phyloP scores from a whole-genome alignment of 768 basidiomycete species.

The Xerocomus spinulosus region DNA sequence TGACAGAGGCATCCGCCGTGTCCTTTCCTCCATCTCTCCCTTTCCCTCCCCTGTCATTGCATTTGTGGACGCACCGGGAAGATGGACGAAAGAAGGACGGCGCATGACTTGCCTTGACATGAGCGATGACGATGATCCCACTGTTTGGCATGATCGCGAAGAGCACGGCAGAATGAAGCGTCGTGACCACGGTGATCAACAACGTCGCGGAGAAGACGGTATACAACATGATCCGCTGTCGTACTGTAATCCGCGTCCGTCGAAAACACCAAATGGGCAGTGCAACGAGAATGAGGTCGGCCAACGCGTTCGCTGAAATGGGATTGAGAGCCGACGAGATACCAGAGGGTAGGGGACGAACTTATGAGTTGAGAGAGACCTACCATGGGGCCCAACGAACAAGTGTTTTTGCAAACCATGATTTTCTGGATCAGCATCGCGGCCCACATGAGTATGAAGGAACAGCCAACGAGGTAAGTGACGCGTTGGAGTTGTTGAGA shows the following conservation, averaged over 20 bases:
- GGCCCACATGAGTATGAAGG: constrained; percentile 24
- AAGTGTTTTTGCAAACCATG: constrained; percentile 5
- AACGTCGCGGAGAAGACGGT: constrained; percentile 18
- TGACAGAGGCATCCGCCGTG: no score
- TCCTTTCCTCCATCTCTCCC: no score
- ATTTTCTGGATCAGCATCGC: constrained; percentile 16
- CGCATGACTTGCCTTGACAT: constrained; percentile 24
- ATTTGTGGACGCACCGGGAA: no score
- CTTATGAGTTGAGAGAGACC: constrained; percentile 21
- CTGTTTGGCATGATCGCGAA: neutral
- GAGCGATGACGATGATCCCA: constrained; percentile 15
- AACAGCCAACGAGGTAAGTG: constrained; percentile 2
- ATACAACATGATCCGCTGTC: constrained; percentile 16
- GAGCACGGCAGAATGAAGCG: constrained; percentile 15
- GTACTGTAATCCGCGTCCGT: constrained; percentile 1
- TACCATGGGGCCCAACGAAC: neutral
- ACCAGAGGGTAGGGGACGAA: constrained; percentile 4
- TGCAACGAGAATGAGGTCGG: constrained; percentile 17
- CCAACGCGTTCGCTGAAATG: constrained; percentile 15
- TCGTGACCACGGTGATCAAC: constrained; percentile 15
- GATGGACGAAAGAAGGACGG: no score
- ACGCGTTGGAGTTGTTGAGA: constrained; percentile 5
- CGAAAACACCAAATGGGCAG: constrained; percentile 15
- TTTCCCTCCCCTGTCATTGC: no score
- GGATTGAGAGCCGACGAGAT: neutral